phyloP scores from a whole-genome alignment of 345 rosid genomes.

The Eucalyptus sideroxylon region DNA sequence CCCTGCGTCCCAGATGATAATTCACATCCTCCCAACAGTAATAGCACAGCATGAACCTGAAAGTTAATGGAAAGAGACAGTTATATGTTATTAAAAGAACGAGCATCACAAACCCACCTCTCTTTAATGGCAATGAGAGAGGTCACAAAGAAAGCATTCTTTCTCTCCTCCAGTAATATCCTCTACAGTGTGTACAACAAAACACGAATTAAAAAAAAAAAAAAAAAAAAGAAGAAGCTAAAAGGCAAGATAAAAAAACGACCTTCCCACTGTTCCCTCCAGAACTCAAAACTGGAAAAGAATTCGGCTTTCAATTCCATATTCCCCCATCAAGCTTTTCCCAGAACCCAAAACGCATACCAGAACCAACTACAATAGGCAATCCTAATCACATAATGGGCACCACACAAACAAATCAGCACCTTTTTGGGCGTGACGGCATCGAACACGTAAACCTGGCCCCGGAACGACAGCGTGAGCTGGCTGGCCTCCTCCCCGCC shows the following conservation, averaged over 20 bases:
- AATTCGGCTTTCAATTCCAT: not conserved
- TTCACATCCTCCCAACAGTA: conserved; percentile 73
- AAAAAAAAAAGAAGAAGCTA: not conserved
- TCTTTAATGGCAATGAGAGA: not conserved
- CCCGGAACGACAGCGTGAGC: conserved; percentile 78
- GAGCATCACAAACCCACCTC: not conserved
- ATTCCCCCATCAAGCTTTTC: not conserved
- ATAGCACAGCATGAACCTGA: conserved; percentile 76
- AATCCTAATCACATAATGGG: not conserved
- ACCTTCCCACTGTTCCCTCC: not conserved
- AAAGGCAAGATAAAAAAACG: not conserved
- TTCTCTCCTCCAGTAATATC: not conserved
- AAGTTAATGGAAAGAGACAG: not conserved
- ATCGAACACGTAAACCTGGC: conserved; percentile 84
- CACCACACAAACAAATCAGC: not conserved
- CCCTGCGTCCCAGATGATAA: conserved; percentile 46
- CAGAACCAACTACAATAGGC: not conserved
- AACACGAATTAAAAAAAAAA: not conserved
- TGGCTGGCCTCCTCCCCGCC: conserved; percentile 29
- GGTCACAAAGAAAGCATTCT: not conserved
- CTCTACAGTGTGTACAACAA: not conserved
- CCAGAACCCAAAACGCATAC: not conserved
- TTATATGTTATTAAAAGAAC: not conserved
- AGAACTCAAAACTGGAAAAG: not conserved
- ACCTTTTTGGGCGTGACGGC: conserved; percentile 84